Evolutionary conservation across 2,329 filamentous ascomycete genomes (phyloP).

Genomic region (Trichoderma sp.): DNA sequence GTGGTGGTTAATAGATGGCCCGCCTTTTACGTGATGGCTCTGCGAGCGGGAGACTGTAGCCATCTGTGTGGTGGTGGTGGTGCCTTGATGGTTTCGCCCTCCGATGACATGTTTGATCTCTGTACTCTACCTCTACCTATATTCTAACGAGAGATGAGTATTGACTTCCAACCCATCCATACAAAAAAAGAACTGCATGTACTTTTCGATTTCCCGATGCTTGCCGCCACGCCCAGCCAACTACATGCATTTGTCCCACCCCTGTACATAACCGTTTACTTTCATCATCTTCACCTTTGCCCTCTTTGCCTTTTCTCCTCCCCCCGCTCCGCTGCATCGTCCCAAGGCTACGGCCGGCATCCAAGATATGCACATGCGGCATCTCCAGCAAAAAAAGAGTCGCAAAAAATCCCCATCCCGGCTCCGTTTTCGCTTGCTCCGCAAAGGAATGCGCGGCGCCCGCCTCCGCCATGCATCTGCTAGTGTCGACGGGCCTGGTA

Average conservation of each 20-base stretch:
- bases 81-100: background rate
- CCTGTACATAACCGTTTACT: background rate
- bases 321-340: background rate
- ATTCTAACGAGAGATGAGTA: background rate
- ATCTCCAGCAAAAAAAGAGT: background rate
- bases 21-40: background rate
- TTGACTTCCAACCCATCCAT: background rate
- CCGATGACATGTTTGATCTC: background rate
- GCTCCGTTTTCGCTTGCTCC: constrained; percentile 15
- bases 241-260: background rate
- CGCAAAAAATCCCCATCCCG: background rate
- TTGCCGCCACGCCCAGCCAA: background rate
- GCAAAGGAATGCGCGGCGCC: constrained; percentile 12
- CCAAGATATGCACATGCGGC: background rate
- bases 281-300: background rate
- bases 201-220: background rate
- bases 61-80: background rate
- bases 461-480: constrained; percentile 3
- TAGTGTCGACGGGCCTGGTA: background rate
- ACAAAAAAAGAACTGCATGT: background rate
- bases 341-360: background rate
- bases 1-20: constrained; percentile 1
- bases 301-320: background rate
- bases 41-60: background rate
- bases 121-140: background rate